These are phyloP conservation scores for Amanita fuliginea DNA, from an alignment of 768 basidiomycete species.

Conservation along the genomic window DNA sequence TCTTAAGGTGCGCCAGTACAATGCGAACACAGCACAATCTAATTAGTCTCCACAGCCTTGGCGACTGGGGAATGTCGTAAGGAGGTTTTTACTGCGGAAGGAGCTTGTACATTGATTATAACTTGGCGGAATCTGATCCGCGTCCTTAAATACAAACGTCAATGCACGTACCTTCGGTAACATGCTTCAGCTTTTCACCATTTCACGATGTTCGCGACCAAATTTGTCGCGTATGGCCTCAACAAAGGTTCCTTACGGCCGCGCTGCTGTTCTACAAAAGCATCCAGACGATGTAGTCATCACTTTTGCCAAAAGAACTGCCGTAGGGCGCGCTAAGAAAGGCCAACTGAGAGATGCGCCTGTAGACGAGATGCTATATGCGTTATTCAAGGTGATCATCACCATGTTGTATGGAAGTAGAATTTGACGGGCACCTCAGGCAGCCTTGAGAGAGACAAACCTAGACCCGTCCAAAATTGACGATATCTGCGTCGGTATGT, in stretches of 20 bases:
- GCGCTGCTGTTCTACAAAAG: constrained; percentile 50
- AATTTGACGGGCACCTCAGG: constrained; percentile 26
- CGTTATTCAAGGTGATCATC: constrained; percentile 60
- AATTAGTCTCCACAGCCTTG: no score
- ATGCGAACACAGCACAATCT: neutral
- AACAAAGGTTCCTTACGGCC: constrained; percentile 31
- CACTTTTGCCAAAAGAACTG: constrained; percentile 82
- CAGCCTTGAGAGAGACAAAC: constrained; percentile 51
- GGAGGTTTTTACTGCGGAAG: neutral
- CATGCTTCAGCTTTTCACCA: constrained; percentile 8
- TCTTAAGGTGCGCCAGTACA: constrained; percentile 15
- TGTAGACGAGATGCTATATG: constrained; percentile 79
- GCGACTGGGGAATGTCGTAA: no score
- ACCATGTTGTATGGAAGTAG: neutral
- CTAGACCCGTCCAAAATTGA: constrained; percentile 65
- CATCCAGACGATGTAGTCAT: constrained; percentile 81
- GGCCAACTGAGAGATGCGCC: constrained; percentile 85
- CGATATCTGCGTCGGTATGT: constrained; percentile 75
- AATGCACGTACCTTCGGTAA: neutral
- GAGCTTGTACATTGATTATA: no score
- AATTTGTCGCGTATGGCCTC: constrained; percentile 26
- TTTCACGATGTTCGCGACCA: constrained; percentile 12
- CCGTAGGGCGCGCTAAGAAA: constrained; percentile 81
- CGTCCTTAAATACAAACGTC: neutral
- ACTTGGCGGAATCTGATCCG: no score